Base-by-base conservation (phyloP, 192 early-diverging fungal genomes). In the Backusella macrospora region DNA sequence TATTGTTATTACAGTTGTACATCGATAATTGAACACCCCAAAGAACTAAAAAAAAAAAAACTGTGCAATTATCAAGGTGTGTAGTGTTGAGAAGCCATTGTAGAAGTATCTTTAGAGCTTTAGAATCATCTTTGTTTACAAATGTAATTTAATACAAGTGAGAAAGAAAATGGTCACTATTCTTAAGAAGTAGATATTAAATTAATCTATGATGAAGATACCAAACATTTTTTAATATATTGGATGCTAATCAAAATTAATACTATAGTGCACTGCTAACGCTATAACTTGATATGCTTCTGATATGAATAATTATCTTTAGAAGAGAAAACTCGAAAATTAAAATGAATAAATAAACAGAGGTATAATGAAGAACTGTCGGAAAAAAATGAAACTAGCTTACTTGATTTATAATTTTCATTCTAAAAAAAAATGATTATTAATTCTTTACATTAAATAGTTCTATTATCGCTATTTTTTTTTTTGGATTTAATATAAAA, bases 131-230 rank as follows among this genome's bases (percentile, higher is more conserved):
- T 52, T 48, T 48, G 46, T 48, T 48, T 5, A 48, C 46, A 48
- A 49, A n/a, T 55, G 52, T 55, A 55, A 55, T 52, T 52, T 52
- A 52, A 48, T 52, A 9, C 48, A 55, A 55, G 5, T 55, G 52
- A 55, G 18, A 55, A 55, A 55, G 52, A 8, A 12, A 46, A 14
- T 14, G 14, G 6, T 46, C 13, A 14, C 1, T 45, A 5, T 14
- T 14, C 12, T 14, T 14, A 14, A 46, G 13, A 46, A 46, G 14
- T 14, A 46, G 10, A 55, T 23, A 55, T 55, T 55, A 55, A 55
- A 55, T 55, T 55, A 55, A 55, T 55, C 18, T 23, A 55, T 4
- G 23, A 55, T 49, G 23, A 23, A 55, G 4, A 9, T 21, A 12
- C 21, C 12, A 26, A 1, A 3, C 26, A 26, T 59, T 59, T 49